Conservation (phyloP, 2,329 filamentous ascomycete genomes). For the Periconia sp. region DNA sequence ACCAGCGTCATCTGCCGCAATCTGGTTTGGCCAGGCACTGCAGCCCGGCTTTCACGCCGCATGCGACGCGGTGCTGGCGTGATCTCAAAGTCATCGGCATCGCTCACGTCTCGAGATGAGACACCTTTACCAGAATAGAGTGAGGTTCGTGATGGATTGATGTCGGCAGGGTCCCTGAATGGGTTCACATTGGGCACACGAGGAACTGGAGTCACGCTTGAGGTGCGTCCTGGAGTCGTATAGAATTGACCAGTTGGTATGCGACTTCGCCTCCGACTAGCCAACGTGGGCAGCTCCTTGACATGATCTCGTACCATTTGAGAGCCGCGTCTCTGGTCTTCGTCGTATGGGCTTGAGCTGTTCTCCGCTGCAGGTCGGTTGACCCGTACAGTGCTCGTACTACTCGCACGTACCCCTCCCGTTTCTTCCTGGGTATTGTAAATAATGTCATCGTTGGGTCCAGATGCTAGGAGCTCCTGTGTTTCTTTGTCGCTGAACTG, state of each 20-base stretch:
- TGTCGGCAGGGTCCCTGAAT: background rate
- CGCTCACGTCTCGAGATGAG: no score
- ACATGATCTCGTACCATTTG: no score
- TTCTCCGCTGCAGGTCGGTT: no score
- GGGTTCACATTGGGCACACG: conserved; percentile 2
- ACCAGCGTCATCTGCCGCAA: conserved; percentile 38
- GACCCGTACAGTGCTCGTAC: no score
- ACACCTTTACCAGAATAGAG: no score
- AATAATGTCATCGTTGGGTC: conserved; percentile 40
- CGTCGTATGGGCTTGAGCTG: no score
- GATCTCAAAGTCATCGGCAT: no score
- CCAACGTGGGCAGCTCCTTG: no score
- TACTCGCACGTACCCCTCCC: no score
- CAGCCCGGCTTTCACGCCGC: conserved; percentile 27
- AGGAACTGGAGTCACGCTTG: conserved; percentile 25
- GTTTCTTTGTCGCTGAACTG: conserved; percentile 36
- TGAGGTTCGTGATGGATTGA: no score
- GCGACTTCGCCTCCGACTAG: background rate
- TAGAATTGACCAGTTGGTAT: conserved; percentile 17
- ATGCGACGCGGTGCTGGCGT: conserved; percentile 10
- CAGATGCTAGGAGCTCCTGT: conserved; percentile 36
- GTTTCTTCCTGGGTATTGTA: conserved; percentile 12
- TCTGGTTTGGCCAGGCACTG: conserved; percentile 37
- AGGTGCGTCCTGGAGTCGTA: conserved; percentile 19
- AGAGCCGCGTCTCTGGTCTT: no score